These are phyloP conservation scores for Penstemon newberryi DNA, from an alignment of 257 asterid species.

Conservation along the genomic window DNA sequence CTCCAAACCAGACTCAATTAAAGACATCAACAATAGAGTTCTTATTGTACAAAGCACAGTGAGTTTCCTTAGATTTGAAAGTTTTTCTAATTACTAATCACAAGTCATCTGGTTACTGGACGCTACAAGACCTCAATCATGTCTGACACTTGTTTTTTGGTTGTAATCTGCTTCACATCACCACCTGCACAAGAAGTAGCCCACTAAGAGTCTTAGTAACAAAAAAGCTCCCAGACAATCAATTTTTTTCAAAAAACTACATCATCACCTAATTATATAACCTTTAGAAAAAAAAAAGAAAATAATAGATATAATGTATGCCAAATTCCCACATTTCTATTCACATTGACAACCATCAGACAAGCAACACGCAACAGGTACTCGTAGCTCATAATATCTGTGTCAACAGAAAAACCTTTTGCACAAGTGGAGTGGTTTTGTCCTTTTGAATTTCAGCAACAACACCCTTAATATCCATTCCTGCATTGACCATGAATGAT, in stretches of 20 bases:
- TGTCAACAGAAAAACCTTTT: slow-evolving; percentile 60
- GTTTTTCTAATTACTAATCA: not conserved
- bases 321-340: slow-evolving; percentile 19
- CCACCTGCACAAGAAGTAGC: slow-evolving; percentile 73
- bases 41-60: not conserved
- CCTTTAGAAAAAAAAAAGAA: slow-evolving; percentile 18
- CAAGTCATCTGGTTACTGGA: slow-evolving; percentile 26
- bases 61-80: slow-evolving; percentile 19
- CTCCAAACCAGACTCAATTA: not conserved
- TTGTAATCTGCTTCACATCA: slow-evolving; percentile 67
- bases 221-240: slow-evolving; percentile 26
- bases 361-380: slow-evolving; percentile 22
- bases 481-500: slow-evolving; percentile 69
- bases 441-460: slow-evolving; percentile 92
- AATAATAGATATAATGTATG: slow-evolving; percentile 3
- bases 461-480: slow-evolving; percentile 98
- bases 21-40: not conserved
- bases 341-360: slow-evolving; percentile 19
- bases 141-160: slow-evolving; percentile 53
- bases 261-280: slow-evolving; percentile 19
- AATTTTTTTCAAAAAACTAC: slow-evolving; percentile 9
- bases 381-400: slow-evolving; percentile 31
- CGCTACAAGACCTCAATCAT: slow-evolving; percentile 66
- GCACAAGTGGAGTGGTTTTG: slow-evolving; percentile 77
- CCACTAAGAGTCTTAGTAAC: slow-evolving; percentile 42